Conservation (phyloP, 2,329 filamentous ascomycete species). For the Fusarium sp. region DNA sequence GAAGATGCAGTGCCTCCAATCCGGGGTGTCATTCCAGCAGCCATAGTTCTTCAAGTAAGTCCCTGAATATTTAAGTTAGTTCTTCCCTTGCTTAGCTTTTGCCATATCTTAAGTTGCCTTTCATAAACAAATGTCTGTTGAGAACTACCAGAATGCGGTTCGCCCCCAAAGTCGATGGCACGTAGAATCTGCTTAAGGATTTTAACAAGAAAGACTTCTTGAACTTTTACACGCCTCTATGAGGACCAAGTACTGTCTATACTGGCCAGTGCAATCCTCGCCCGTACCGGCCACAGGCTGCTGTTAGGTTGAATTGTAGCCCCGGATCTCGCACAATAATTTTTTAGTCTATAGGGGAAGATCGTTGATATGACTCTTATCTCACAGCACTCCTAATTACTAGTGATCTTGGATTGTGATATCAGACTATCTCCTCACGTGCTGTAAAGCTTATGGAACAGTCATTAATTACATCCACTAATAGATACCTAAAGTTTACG, state of each 20-base stretch:
- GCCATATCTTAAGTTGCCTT: neutral
- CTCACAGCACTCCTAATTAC: neutral
- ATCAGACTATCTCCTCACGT: neutral
- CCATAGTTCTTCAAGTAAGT: neutral
- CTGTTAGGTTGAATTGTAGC: neutral
- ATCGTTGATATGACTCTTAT: neutral
- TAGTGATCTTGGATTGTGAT: neutral
- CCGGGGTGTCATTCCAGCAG: neutral
- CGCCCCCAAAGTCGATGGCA: neutral
- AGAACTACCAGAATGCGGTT: neutral
- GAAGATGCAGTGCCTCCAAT: neutral
- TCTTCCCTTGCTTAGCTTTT: neutral
- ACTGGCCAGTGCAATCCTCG: neutral
- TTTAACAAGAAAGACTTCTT: neutral
- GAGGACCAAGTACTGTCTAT: neutral
- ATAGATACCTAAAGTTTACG: neutral
- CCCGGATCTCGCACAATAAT: neutral
- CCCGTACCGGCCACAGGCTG: neutral
- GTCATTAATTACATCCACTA: neutral
- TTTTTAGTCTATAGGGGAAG: neutral
- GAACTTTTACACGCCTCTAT: neutral
- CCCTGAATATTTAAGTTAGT: neutral
- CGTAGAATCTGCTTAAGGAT: neutral
- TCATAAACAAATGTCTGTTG: neutral
- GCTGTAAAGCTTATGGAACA: neutral